phyloP scores from a whole-genome alignment of 352 stramenopile genomes.

The Globisporangium solare region DNA sequence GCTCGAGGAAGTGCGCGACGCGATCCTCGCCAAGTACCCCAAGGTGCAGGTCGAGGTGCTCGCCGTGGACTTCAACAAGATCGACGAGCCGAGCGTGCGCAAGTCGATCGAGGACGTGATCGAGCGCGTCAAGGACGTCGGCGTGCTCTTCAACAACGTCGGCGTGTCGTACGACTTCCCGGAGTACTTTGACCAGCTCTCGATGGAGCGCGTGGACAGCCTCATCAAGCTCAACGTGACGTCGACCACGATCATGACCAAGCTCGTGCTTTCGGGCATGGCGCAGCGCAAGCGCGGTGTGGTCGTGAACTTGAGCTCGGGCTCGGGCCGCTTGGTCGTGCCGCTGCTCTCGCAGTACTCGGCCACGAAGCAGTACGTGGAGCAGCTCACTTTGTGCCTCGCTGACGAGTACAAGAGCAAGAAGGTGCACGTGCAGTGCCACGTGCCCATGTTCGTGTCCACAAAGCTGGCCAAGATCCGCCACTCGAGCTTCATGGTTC shows the following conservation, averaged over 20 bases:
- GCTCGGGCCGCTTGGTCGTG: conserved; percentile 92
- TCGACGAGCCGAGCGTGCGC: conserved; percentile 72
- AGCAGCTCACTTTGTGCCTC: conserved; percentile 96
- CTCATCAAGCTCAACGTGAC: conserved; percentile 90
- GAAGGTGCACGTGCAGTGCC: conserved; percentile 94
- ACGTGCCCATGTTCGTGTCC: conserved; percentile 98
- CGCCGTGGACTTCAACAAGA: conserved; percentile 94
- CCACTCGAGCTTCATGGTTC: conserved; percentile 91
- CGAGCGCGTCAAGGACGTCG: conserved; percentile 89
- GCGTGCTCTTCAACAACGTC: conserved; percentile 99
- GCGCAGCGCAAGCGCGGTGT: conserved; percentile 90
- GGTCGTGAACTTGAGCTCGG: conserved; percentile 98
- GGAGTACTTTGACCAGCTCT: conserved; percentile 97
- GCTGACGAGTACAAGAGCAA: conserved; percentile 94
- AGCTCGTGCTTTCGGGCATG: conserved; percentile 93
- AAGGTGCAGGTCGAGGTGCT: conserved; percentile 83
- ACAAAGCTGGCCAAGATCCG: conserved; percentile 99
- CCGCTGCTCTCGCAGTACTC: conserved; percentile 97
- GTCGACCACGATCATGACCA: conserved; percentile 75
- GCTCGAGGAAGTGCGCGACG: conserved; percentile 89
- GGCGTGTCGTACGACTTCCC: conserved; percentile 98
- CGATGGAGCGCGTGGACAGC: conserved; percentile 88
- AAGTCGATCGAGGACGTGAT: conserved; percentile 45
- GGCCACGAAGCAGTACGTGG: conserved; percentile 97
- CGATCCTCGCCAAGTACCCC: conserved; percentile 93